Evolutionary conservation across 805 yeast species (phyloP).

Genomic region (Myxozyma geophila): DNA sequence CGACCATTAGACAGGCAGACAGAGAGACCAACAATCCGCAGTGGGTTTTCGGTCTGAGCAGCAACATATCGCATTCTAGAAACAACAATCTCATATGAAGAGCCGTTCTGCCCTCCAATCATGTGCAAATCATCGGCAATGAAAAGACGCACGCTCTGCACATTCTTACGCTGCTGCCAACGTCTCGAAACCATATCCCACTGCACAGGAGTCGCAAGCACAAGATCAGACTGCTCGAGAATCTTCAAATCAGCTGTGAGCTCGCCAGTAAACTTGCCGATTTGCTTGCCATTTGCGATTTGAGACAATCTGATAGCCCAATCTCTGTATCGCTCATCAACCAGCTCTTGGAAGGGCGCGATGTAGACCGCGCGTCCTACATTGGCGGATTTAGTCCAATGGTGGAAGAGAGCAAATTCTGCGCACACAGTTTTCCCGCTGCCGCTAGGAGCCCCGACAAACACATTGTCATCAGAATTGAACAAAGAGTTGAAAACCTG

Average conservation of each 20-base stretch:
- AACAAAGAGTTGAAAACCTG: constrained; percentile 68
- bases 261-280: constrained; percentile 65
- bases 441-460: constrained; percentile 76
- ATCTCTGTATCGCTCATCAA: constrained; percentile 52
- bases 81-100: constrained; percentile 68
- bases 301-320: constrained; percentile 61
- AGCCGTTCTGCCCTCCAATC: constrained; percentile 64
- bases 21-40: constrained; percentile 72
- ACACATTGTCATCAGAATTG: constrained; percentile 59
- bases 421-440: constrained; percentile 74
- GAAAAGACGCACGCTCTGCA: constrained; percentile 68
- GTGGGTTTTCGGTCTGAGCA: constrained; percentile 60
- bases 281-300: constrained; percentile 61
- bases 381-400: constrained; percentile 62
- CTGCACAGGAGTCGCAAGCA: constrained; percentile 78
- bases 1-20: constrained; percentile 72
- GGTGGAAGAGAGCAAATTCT: constrained; percentile 70
- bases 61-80: constrained; percentile 74
- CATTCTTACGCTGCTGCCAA: constrained; percentile 76
- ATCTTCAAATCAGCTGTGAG: constrained; percentile 57
- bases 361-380: constrained; percentile 75
- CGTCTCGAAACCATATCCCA: constrained; percentile 74
- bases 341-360: constrained; percentile 61
- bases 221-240: constrained; percentile 64
- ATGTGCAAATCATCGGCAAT: constrained; percentile 76